Evolutionary conservation across 441 rosid genomes (phyloP), one percentile per base, ranked within the genome.

Genomic region (Euphorbia corollata): DNA sequence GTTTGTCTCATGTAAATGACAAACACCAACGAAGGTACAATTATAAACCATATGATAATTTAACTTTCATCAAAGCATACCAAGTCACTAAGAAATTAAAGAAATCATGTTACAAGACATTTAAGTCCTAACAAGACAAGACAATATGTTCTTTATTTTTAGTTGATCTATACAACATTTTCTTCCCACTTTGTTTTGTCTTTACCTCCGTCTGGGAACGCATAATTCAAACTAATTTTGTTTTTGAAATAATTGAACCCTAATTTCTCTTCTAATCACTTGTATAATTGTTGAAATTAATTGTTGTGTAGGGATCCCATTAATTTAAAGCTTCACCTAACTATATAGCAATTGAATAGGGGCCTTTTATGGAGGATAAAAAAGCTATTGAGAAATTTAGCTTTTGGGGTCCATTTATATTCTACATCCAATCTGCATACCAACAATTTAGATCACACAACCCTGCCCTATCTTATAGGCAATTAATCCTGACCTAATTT

Each of bases 281-380:
- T 54, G 12, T 15, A 20, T 41, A 18, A 36, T 36, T 56, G 16
- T 19, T 65, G 19, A 9, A 2, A 38, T 24, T 20, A 67, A 16
- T 39, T 64, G 23, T 15, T 22, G 41, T 8, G 32, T 20, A 41
- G 20, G 53, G 7, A 47, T 57, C 43, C 36, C 51, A 48, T 64
- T 64, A 11, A 65, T 61, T 38, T 60, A 67, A 63, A 65, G 68
- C 70, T 71, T 66, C 68, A 74, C 64, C 74, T 61, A 64, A 60
- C 70, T 34, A 27, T 23, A 65, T 36, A 41, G 58, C 56, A 67
- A 48, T 65, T 51, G 47, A 56, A 66, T 59, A 53, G 4, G 32
- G 4, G 32, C 43, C 53, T 53, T 38, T 22, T 43, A 20, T 60
- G 50, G 27, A 53, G 32, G 4, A 27, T 27, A 27, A 27, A 27